Base-by-base conservation (phyloP, 257 asterid genomes). In the Avicennia marina region DNA sequence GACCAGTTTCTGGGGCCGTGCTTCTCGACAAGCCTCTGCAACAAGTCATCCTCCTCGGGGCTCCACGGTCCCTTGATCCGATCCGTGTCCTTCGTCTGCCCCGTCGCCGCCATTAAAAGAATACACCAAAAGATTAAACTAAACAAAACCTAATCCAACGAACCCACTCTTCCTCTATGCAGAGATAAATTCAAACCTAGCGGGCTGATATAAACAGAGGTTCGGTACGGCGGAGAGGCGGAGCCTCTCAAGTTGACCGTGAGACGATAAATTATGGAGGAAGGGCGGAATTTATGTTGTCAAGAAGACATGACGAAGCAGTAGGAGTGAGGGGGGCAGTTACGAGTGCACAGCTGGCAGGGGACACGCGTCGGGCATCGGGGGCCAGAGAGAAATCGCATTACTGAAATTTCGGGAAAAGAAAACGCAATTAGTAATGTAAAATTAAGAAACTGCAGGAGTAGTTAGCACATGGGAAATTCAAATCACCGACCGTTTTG, bases 401-500 rank as follows among this genome's bases (percentile, higher is more conserved):
- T n/a, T n/a, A n/a, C n/a, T n/a, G n/a, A n/a, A n/a, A n/a, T n/a
- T n/a, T n/a, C n/a, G n/a, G n/a, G n/a, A n/a, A n/a, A n/a, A n/a
- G n/a, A n/a, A n/a, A n/a, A n/a, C n/a, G n/a, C n/a, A n/a, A n/a
- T n/a, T n/a, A n/a, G n/a, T n/a, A n/a, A n/a, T n/a, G n/a, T n/a
- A n/a, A n/a, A n/a, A n/a, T n/a, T n/a, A n/a, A n/a, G n/a, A n/a
- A n/a, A n/a, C n/a, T n/a, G n/a, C n/a, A n/a, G n/a, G n/a, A n/a
- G n/a, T n/a, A n/a, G n/a, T 69, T 40, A n/a, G 49, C 45, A 42
- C 48, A 52, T 26, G 10, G 56, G 60, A 46, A 39, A 38, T 63
- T 68, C 56, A 72, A 74, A 80, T 57, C 77, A 74, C 79, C 84
- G 84, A 76, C 82, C 84, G 79, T 79, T 81, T 79, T 72, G 87